Evolutionary conservation across 176 grass and related monocot species (phyloP).

Genomic region (Zoysia pacifica): DNA sequence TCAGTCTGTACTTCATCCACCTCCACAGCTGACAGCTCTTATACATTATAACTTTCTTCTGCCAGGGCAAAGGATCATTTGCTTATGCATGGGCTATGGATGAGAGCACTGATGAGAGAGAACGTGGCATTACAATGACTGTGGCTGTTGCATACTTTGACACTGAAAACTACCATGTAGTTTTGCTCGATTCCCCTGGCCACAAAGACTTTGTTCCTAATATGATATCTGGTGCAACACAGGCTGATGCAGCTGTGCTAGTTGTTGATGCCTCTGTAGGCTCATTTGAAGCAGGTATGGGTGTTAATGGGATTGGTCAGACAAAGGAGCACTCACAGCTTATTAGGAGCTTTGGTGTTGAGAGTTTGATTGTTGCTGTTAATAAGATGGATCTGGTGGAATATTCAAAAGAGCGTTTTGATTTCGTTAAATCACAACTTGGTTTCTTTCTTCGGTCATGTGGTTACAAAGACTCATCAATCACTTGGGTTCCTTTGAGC

Average conservation of each 20-base stretch:
- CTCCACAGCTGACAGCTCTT: background rate
- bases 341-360: conserved; percentile 86
- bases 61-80: conserved; percentile 81
- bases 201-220: conserved; percentile 97
- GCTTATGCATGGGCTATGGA: conserved; percentile 95
- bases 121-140: conserved; percentile 81
- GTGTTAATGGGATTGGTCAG: conserved; percentile 63
- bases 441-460: conserved; percentile 75
- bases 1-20: background rate
- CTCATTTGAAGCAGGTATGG: conserved; percentile 93
- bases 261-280: conserved; percentile 80
- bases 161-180: conserved; percentile 65
- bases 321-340: conserved; percentile 90
- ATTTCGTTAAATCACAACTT: conserved; percentile 63
- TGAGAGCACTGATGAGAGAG: conserved; percentile 74
- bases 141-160: conserved; percentile 78
- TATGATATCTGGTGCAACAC: conserved; percentile 83
- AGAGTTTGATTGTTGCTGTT: conserved; percentile 79
- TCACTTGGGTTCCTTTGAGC: conserved; percentile 79
- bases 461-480: conserved; percentile 71
- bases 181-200: conserved; percentile 81
- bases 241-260: conserved; percentile 82
- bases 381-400: conserved; percentile 88
- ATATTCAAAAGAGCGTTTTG: conserved; percentile 69
- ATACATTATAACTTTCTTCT: conserved; percentile 34